Percentiles rank a stretch among this genome's conserved stretches.
These are phyloP conservation scores for Pseudogymnoascus sp. DNA, from an alignment of 2,329 filamentous ascomycete genomes.

Conservation along the genomic window DNA sequence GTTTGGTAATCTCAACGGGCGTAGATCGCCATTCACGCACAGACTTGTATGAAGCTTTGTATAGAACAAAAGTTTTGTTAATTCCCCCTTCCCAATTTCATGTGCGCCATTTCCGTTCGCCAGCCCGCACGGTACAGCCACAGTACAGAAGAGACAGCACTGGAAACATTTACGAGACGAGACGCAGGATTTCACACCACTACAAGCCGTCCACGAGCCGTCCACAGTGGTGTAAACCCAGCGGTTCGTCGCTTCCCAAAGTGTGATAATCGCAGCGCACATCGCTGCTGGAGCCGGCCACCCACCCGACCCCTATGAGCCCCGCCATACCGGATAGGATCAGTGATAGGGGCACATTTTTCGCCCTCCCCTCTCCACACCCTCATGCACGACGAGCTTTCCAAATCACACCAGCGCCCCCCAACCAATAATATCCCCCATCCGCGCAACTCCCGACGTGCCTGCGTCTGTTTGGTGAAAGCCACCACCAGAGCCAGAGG, in stretches of 20 bases:
- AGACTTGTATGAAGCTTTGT: not conserved
- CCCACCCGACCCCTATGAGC: not conserved
- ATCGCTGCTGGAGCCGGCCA: not conserved
- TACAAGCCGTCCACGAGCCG: no score
- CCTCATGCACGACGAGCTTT: not conserved
- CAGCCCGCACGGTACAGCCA: not conserved
- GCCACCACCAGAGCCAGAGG: not conserved
- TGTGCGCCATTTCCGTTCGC: not conserved
- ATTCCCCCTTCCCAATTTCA: constrained; percentile 1
- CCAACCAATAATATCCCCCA: not conserved
- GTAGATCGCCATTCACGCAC: constrained; percentile 4
- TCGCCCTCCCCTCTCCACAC: not conserved
- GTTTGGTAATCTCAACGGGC: constrained; percentile 3
- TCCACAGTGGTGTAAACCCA: not conserved
- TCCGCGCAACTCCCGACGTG: not conserved
- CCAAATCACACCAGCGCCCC: not conserved
- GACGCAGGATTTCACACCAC: no score
- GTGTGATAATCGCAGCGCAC: not conserved
- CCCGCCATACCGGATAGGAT: not conserved
- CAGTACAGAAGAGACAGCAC: no score
- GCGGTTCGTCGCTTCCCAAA: not conserved
- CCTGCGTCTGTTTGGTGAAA: not conserved
- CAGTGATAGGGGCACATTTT: not conserved
- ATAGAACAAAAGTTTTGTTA: not conserved
- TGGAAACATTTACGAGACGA: no score